Conservation (phyloP, 2,329 filamentous ascomycete species). For the Penicillium sp. region DNA sequence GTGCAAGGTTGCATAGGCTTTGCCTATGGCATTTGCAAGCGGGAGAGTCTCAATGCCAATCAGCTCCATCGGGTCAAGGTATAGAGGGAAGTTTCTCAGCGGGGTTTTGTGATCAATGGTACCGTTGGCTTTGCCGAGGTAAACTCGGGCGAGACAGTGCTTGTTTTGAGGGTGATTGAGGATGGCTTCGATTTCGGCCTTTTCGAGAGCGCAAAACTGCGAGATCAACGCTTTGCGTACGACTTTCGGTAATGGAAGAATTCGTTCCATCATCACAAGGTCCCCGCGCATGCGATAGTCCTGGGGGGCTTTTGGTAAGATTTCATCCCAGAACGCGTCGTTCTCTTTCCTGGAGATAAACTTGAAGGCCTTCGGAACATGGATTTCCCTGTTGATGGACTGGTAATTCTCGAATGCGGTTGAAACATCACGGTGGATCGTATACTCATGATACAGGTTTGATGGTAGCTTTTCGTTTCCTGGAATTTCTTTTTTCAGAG, state of each 20-base stretch:
- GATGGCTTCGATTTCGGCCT: not conserved
- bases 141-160: constrained; percentile 12
- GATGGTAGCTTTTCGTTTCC: constrained; percentile 9
- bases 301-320: constrained; percentile 3
- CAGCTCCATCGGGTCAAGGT: constrained; percentile 4
- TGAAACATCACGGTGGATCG: constrained; percentile 1
- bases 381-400: not conserved
- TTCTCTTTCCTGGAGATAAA: constrained; percentile 1
- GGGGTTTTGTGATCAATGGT: not conserved
- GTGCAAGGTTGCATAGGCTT: constrained; percentile 15
- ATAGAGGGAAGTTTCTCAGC: constrained; percentile 11
- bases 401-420: constrained; percentile 6
- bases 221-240: constrained; percentile 6
- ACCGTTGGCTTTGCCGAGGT: constrained; percentile 2
- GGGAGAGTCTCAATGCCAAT: constrained; percentile 3
- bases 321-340: constrained; percentile 1
- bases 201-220: not conserved
- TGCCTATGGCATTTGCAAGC: constrained; percentile 9
- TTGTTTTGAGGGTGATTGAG: constrained; percentile 8
- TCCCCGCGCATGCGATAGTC: constrained; percentile 3
- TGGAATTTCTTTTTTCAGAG: constrained; percentile 11
- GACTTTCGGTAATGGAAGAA: constrained; percentile 12
- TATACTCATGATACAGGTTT: constrained; percentile 8
- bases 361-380: not conserved
- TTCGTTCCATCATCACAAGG: constrained; percentile 8